These are phyloP conservation scores for Tricholoma terreum DNA, from an alignment of 768 basidiomycete species.

Conservation along the genomic window DNA sequence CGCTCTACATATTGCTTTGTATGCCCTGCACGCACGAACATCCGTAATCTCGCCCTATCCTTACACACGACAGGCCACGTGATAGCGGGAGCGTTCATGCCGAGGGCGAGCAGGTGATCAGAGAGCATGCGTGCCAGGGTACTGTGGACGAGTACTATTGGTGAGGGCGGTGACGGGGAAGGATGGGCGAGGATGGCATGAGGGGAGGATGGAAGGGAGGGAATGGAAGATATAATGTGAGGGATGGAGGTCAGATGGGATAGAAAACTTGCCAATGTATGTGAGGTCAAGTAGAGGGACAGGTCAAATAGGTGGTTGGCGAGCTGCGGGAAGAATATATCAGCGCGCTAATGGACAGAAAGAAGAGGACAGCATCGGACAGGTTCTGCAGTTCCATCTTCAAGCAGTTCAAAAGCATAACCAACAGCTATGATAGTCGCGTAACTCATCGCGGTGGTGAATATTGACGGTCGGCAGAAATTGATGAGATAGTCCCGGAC, in stretches of 20 bases:
- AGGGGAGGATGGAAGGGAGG: not conserved
- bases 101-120: slow-evolving; percentile 50
- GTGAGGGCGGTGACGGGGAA: slow-evolving; percentile 40
- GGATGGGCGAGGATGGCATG: not conserved
- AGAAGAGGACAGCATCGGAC: slow-evolving; percentile 33
- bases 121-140: slow-evolving; percentile 74
- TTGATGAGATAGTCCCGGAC: slow-evolving; percentile 86
- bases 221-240: slow-evolving; percentile 23
- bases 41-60: slow-evolving; percentile 77
- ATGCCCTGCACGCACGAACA: slow-evolving; percentile 85
- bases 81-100: slow-evolving; percentile 72
- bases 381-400: slow-evolving; percentile 58
- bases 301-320: slow-evolving; percentile 41
- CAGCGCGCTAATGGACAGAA: not conserved
- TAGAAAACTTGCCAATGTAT: slow-evolving; percentile 22
- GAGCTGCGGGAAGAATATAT: slow-evolving; percentile 16
- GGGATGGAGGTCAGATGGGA: slow-evolving; percentile 34
- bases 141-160: slow-evolving; percentile 85
- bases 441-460: slow-evolving; percentile 82
- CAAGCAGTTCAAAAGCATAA: slow-evolving; percentile 77
- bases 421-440: slow-evolving; percentile 73
- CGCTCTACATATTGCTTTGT: slow-evolving; percentile 57
- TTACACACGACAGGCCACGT: slow-evolving; percentile 88
- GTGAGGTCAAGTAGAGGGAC: slow-evolving; percentile 41
- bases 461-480: slow-evolving; percentile 88